Conservation (phyloP, 2,329 filamentous ascomycete species). For the Fusarium setosum region DNA sequence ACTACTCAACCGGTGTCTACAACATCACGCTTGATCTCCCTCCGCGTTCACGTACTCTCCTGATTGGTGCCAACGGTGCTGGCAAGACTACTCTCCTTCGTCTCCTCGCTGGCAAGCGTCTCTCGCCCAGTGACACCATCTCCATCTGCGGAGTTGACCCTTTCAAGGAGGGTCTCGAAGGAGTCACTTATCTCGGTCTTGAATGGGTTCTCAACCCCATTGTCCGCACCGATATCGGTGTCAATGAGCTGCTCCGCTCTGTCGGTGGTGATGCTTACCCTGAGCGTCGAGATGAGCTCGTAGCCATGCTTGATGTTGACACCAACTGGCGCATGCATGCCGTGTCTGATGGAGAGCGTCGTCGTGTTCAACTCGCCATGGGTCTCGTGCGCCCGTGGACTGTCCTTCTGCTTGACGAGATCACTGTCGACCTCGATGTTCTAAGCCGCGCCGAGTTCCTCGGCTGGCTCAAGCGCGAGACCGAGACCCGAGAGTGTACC, state of each 20-base stretch:
- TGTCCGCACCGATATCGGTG: conserved; percentile 93
- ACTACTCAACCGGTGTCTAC: conserved; percentile 82
- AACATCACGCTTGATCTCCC: conserved; percentile 83
- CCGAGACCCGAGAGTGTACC: conserved; percentile 82
- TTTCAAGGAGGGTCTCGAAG: conserved; percentile 89
- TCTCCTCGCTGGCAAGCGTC: conserved; percentile 92
- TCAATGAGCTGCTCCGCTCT: conserved; percentile 83
- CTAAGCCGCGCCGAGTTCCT: conserved; percentile 88
- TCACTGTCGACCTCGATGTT: conserved; percentile 95
- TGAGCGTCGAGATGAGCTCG: conserved; percentile 85
- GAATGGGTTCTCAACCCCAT: conserved; percentile 99
- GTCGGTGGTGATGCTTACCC: conserved; percentile 90
- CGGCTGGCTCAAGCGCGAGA: conserved; percentile 87
- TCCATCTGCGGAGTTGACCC: conserved; percentile 86
- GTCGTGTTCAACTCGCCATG: conserved; percentile 96
- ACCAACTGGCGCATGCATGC: conserved; percentile 94
- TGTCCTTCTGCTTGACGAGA: conserved; percentile 91
- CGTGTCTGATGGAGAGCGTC: conserved; percentile 90
- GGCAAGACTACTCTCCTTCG: conserved; percentile 97
- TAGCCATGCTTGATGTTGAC: conserved; percentile 92
- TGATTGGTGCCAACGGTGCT: conserved; percentile 96
- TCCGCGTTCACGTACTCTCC: conserved; percentile 83
- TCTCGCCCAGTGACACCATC: conserved; percentile 82
- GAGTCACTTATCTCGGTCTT: conserved; percentile 95
- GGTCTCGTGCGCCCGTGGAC: conserved; percentile 92